Evolutionary conservation across 108 stramenopile species (phyloP), one percentile per base, ranked within the genome.

Genomic region (Parietichytrium sp.): DNA sequence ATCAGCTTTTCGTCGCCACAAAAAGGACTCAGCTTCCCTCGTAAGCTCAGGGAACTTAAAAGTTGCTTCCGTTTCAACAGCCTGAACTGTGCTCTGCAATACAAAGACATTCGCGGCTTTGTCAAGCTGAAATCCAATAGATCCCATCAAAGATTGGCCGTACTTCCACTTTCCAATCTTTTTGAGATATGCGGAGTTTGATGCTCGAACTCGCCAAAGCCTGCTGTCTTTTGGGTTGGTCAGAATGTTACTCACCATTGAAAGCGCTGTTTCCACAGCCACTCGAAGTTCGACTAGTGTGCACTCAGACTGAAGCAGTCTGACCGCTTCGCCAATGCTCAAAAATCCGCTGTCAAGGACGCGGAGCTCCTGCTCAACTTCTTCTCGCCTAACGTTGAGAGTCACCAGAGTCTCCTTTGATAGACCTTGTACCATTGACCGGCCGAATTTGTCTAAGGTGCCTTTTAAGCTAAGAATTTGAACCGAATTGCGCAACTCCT

Each of bases 1-100:
- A 42, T 72, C 61, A 12, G 45, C 61, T 38, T 72, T 72, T 33
- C 61, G 61, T 7, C 61, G 61, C 61, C 61, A 72, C 6, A 72
- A 20, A 33, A 72, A 45, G 42, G 36, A n/a, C 20, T 72, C 61
- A 8, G 45, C 61, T 7, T 72, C 61, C 1, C 45, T 72, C 10
- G 29, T 38, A 8, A 72, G 42, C 33, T 72, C 29, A 16, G 61
- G 61, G 33, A 72, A 72, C 38, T 25, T 33, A 1, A 72, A 72
- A 0, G 6, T 45, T 16, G 61, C 42, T n/a, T 42, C 61, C 0
- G 10, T 20, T 27, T 10, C 23, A 2, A 36, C 25, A 6, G 61
- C 42, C 1, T 31, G 38, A n/a, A n/a, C n/a, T 1, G 61, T 72
- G 61, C 61, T 42, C 23, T 42, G 61, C 10, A 72, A 20, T 7